Evolutionary conservation across 2,329 filamentous ascomycete genomes (phyloP).

Genomic region (Hortaea werneckii): DNA sequence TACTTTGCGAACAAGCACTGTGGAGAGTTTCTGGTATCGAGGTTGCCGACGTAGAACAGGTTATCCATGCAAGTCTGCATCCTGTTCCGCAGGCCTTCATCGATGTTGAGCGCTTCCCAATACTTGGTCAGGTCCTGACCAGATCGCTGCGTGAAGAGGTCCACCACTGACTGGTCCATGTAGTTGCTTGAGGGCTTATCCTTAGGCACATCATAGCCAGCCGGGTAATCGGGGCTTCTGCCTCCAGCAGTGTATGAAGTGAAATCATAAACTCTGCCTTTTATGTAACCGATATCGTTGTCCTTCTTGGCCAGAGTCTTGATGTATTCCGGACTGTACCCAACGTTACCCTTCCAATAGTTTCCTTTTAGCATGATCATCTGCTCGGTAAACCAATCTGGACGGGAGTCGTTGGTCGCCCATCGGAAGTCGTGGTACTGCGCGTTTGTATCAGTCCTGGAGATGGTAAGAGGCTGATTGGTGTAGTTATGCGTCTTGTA

Average conservation of each 20-base stretch:
- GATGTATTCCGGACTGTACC: constrained; percentile 71
- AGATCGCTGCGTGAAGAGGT: constrained; percentile 65
- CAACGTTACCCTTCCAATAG: constrained; percentile 80
- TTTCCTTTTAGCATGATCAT: constrained; percentile 66
- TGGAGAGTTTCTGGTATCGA: constrained; percentile 81
- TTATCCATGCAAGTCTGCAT: constrained; percentile 86
- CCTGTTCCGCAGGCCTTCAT: constrained; percentile 44
- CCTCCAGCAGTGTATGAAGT: constrained; percentile 73
- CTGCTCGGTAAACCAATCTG: constrained; percentile 88
- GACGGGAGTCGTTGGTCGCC: constrained; percentile 68
- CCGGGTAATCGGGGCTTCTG: constrained; percentile 49
- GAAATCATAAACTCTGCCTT: constrained; percentile 76
- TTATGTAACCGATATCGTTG: constrained; percentile 63
- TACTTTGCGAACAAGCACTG: constrained; percentile 84
- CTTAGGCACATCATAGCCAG: constrained; percentile 29
- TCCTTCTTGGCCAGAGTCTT: constrained; percentile 45
- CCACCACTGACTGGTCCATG: constrained; percentile 64
- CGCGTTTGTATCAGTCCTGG: constrained; percentile 58
- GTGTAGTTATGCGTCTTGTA: constrained; percentile 70
- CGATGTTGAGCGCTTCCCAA: constrained; percentile 62
- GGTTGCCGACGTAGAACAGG: constrained; percentile 83
- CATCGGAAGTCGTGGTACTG: constrained; percentile 88
- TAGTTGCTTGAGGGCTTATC: constrained; percentile 55
- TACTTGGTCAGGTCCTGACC: constrained; percentile 75
- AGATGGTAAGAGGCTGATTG: constrained; percentile 53